Evolutionary conservation across 805 yeast genomes (phyloP).

Genomic region (Wilhelminamyces savonicus): DNA sequence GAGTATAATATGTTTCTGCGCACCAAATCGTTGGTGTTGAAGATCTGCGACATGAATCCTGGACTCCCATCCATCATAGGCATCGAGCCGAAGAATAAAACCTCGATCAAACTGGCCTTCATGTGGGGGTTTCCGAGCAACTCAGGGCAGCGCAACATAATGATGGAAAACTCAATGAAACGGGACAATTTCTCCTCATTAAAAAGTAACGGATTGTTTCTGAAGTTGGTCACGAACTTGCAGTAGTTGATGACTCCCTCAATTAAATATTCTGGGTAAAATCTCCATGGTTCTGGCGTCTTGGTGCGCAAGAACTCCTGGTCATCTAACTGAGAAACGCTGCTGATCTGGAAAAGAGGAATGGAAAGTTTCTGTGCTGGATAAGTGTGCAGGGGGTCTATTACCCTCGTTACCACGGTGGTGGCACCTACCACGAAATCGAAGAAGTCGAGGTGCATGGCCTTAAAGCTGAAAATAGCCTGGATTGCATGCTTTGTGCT

Average conservation of each 20-base stretch:
- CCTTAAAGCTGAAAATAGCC: slow-evolving; percentile 53
- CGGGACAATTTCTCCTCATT: slow-evolving; percentile 46
- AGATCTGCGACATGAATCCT: slow-evolving; percentile 68
- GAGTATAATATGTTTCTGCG: slow-evolving; percentile 69
- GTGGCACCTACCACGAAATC: slow-evolving; percentile 75
- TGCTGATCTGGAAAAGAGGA: slow-evolving; percentile 50
- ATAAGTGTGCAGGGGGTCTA: slow-evolving; percentile 65
- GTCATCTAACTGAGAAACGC: slow-evolving; percentile 66
- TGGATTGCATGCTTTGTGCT: slow-evolving; percentile 52
- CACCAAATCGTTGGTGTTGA: slow-evolving; percentile 59
- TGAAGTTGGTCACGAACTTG: slow-evolving; percentile 51
- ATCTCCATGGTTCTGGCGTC: slow-evolving; percentile 73
- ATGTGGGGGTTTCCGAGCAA: slow-evolving; percentile 87
- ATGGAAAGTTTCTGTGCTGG: slow-evolving; percentile 48
- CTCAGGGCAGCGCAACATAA: slow-evolving; percentile 78
- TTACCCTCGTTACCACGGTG: slow-evolving; percentile 60
- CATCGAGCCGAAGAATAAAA: slow-evolving; percentile 68
- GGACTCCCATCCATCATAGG: slow-evolving; percentile 51
- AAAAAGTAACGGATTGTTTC: slow-evolving; percentile 50
- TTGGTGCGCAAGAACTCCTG: slow-evolving; percentile 60
- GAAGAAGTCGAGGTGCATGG: slow-evolving; percentile 58
- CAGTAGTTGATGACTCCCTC: slow-evolving; percentile 78
- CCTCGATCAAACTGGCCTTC: slow-evolving; percentile 77
- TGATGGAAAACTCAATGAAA: slow-evolving; percentile 66
- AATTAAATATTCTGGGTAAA: slow-evolving; percentile 76